Evolutionary conservation across 1,139 yeast species (phyloP).

Genomic region (Sugiyamaella sp.): DNA sequence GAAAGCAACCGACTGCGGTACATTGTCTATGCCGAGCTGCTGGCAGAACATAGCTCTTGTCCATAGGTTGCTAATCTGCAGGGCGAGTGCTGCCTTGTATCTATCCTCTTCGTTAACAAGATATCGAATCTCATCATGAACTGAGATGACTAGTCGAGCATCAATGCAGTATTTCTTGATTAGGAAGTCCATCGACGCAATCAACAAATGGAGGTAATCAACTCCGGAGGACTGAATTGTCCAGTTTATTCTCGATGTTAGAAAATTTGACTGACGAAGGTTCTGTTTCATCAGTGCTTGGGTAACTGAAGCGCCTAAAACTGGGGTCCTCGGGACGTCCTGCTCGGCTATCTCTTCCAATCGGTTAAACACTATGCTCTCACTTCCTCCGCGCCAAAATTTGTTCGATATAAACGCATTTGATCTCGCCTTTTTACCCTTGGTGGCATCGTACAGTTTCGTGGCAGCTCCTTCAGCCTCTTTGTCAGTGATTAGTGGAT

Average conservation of each 20-base stretch:
- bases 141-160: constrained; percentile 83
- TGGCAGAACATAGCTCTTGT: constrained; percentile 95
- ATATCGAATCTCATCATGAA: constrained; percentile 93
- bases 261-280: constrained; percentile 64
- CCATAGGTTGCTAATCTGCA: constrained; percentile 93
- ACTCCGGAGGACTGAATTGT: constrained; percentile 98
- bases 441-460: constrained; percentile 74
- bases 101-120: constrained; percentile 72
- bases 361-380: constrained; percentile 86
- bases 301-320: constrained; percentile 90
- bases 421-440: constrained; percentile 58
- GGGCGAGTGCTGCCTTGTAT: constrained; percentile 74
- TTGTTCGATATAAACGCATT: constrained; percentile 43
- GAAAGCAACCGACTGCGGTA: constrained; percentile 95
- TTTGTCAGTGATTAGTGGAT: constrained; percentile 64
- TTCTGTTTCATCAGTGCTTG: constrained; percentile 72
- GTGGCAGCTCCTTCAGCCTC: constrained; percentile 73
- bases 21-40: constrained; percentile 82
- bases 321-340: constrained; percentile 86
- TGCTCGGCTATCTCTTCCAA: constrained; percentile 86
- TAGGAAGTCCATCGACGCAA: constrained; percentile 87
- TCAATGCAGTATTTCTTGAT: constrained; percentile 64
- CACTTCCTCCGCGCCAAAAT: constrained; percentile 91
- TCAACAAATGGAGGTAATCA: constrained; percentile 83
- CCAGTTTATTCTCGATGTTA: constrained; percentile 96